A percentile compares a stretch with the other conserved stretches of the same genome.
Conservation (phyloP, 805 yeast species). For the Metschnikowia kofuensis region DNA sequence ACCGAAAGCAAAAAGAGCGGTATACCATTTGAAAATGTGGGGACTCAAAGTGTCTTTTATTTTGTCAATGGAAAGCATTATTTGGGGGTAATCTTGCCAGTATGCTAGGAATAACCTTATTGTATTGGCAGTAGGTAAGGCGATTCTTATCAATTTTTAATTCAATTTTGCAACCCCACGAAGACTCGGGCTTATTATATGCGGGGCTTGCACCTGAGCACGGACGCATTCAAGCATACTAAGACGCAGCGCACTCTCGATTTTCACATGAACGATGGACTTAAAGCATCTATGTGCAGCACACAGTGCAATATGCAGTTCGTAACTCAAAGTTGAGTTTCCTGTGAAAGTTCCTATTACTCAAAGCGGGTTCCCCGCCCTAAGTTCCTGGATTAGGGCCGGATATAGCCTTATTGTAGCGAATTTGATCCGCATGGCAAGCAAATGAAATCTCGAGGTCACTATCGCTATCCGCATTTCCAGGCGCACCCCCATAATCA, state of each 20-base stretch:
- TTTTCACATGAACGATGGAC: conserved; percentile 4
- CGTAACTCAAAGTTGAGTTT: background rate
- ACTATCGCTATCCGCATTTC: conserved; percentile 18
- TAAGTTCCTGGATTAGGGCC: background rate
- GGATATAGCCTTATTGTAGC: conserved; percentile 15
- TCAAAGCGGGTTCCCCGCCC: conserved; percentile 1
- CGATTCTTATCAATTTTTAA: background rate
- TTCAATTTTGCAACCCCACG: background rate
- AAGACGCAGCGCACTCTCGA: background rate
- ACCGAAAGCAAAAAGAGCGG: conserved; percentile 9
- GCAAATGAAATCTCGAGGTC: conserved; percentile 34
- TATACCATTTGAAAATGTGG: conserved; percentile 11
- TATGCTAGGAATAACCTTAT: background rate
- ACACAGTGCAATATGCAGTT: background rate
- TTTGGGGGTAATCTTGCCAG: background rate
- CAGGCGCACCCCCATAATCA: conserved; percentile 3
- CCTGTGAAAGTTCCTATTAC: conserved; percentile 1
- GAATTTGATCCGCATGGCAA: conserved; percentile 20
- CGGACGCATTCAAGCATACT: conserved; percentile 6
- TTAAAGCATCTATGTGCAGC: background rate
- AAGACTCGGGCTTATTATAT: background rate
- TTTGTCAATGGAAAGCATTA: background rate
- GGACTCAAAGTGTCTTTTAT: conserved; percentile 3
- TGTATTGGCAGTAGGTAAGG: background rate
- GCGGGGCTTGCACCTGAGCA: conserved; percentile 1